Base-by-base conservation (phyloP, 495 filamentous ascomycete species). In the Penicillium longicatenatum region DNA sequence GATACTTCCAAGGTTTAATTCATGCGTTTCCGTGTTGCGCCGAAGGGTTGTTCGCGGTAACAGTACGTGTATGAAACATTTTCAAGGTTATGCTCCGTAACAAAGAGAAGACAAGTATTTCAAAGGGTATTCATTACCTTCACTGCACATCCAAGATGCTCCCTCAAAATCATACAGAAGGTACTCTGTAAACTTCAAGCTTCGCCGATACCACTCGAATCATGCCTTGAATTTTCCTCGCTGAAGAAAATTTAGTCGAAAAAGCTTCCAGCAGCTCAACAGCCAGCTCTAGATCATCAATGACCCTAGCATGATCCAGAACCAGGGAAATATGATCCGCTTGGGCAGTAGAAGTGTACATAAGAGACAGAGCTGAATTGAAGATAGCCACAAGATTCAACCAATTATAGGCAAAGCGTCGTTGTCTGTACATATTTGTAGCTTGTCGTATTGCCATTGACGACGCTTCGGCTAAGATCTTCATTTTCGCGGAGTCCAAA, bases 351-450 rank as follows among this genome's bases (percentile, higher is more conserved):
- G 62, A 71, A 1, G 74, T 61, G 33, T 75, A 77, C 45, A 77
- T 73, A n/a, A 74, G 56, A 2, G 71, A 74, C 7, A 77, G 51
- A 0, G 67, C 64, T 0, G 74, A 63, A 6, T 64, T 75, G 42
- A 77, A 77, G 12, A 75, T 50, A 0, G 62, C 63, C 12, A 75
- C 62, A 9, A 77, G 48, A 41, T 77, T 77, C 16, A 77, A 55
- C 74, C 74, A 75, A 49, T 75, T 77, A 39, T 73, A 77, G 6
- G 74, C 65, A 47, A 76, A 71, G 21, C 72, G 61, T 14, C 56
- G 61, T 50, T 76, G 72, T 11, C 66, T 66, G 33, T 73, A 68
- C 63, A 73, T 56, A 46, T 58, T 71, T 24, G 67, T 63, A 17
- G 72, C 72, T 53, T 77, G 70, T 2, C 71, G 68, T 33, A 77